Base-by-base conservation (phyloP, 192 early-diverging fungal genomes). In the Backusella macrospora region DNA sequence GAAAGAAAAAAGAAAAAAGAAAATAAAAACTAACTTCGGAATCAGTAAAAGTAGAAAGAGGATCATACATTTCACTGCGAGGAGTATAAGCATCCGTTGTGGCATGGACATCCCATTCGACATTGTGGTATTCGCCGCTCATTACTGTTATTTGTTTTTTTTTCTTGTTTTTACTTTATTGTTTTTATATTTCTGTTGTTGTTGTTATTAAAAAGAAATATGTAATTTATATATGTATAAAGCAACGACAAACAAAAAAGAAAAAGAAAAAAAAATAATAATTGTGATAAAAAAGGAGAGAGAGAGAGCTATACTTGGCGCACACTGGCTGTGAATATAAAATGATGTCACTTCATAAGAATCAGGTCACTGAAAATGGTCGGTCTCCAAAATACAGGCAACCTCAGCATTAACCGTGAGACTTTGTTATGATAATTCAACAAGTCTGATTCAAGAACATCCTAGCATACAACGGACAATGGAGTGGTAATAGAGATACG, bases 91-190 rank as follows among this genome's bases (percentile, higher is more conserved):
- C 65, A 74, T 74, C 65, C 9, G 48, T 62, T 43, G 66, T 74
- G 29, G 73, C 73, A 65, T 74, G 73, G 3, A 74, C 73, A 74
- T 74, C 65, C 73, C 73, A 74, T 62, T 68, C 65, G 5, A 74
- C 49, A 47, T 73, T 73, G 16, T 73, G 62, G 59, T 74, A 68
- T 34, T 74, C 73, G 21, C 59, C 49, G 59, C 42, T 68, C 73
- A 74, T 74, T 62, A 39, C 38, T 65, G 63, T 38, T 65, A 13
- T 64, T 63, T 64, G 23, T 38, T 26, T 65, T 65, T 65, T 13
- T 65, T 65, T 4, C 38, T 23, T n/a, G 10, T 40, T 21, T 44
- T 18, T 68, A 40, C 45, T 47, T n/a, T 26, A 29, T 10, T 69
- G 29, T 34, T 34, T 34, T 34, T 34, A 34, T 34, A 34, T 34